Evolutionary conservation across 768 basidiomycete genomes (phyloP).

Genomic region (Hypsizygus marmoreus): DNA sequence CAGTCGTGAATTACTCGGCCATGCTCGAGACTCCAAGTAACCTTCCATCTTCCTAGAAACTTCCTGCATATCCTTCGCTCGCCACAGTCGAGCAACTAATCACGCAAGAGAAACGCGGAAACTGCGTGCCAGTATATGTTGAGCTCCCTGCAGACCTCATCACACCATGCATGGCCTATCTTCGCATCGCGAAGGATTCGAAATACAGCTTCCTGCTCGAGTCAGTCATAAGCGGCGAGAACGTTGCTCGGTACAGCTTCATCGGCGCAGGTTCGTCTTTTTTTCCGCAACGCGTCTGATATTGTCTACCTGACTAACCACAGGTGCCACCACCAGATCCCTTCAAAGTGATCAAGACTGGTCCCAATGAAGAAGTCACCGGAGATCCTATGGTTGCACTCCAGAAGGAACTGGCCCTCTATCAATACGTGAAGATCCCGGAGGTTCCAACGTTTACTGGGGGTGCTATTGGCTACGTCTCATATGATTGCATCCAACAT

Average conservation of each 20-base stretch:
- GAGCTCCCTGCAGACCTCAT: slow-evolving; percentile 94
- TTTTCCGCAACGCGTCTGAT: background rate
- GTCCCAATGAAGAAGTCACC: slow-evolving; percentile 75
- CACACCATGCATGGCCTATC: slow-evolving; percentile 96
- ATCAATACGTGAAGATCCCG: slow-evolving; percentile 90
- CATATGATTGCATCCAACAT: slow-evolving; percentile 94
- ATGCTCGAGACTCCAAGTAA: background rate
- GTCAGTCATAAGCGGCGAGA: slow-evolving; percentile 89
- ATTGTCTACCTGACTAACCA: background rate
- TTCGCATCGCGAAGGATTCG: slow-evolving; percentile 88
- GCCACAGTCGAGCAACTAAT: slow-evolving; percentile 77
- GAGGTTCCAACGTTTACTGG: slow-evolving; percentile 95
- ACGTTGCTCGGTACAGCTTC: slow-evolving; percentile 91
- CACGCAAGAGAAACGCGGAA: slow-evolving; percentile 80
- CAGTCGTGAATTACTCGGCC: slow-evolving; percentile 14
- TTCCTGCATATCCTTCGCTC: slow-evolving; percentile 71
- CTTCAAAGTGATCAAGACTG: slow-evolving; percentile 87
- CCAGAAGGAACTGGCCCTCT: slow-evolving; percentile 82
- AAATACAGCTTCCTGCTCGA: slow-evolving; percentile 96
- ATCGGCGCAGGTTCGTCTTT: slow-evolving; percentile 81
- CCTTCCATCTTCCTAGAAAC: slow-evolving; percentile 43
- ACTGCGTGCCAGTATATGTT: slow-evolving; percentile 91
- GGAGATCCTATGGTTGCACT: slow-evolving; percentile 89
- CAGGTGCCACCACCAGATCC: slow-evolving; percentile 61
- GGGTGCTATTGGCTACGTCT: slow-evolving; percentile 96